These are phyloP conservation scores for Hibiscus syriacus DNA, from an alignment of 345 rosid species.

Conservation along the genomic window DNA sequence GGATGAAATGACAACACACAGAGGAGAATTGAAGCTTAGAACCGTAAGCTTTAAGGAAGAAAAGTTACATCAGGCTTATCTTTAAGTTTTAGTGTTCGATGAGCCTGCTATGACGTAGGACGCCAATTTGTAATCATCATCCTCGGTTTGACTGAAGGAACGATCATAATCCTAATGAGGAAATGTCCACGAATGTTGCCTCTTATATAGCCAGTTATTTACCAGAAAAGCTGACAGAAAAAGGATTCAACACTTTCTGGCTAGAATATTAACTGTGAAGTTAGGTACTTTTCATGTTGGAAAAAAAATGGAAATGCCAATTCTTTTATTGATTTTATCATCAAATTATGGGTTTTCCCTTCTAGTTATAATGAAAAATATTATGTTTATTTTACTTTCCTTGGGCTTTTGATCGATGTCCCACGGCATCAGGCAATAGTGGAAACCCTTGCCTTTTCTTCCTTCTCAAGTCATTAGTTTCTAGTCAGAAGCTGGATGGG, in stretches of 20 bases:
- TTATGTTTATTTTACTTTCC: too few species aligned
- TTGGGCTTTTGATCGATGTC: neutral
- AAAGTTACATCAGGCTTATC: conserved; percentile 24
- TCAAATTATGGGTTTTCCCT: neutral
- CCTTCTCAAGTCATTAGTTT: neutral
- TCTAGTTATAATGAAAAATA: neutral
- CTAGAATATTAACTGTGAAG: neutral
- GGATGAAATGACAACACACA: conserved; percentile 70
- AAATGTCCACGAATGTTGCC: neutral
- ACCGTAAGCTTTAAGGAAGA: conserved; percentile 55
- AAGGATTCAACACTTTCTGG: neutral
- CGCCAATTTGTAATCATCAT: too few species aligned
- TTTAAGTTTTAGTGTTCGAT: neutral
- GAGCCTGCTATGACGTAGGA: neutral
- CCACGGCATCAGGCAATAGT: neutral
- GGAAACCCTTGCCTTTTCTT: neutral
- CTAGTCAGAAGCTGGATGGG: neutral
- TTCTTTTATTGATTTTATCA: neutral
- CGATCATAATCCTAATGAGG: neutral
- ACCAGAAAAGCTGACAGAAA: neutral
- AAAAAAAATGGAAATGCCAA: neutral
- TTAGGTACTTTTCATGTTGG: too few species aligned
- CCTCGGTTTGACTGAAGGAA: neutral
- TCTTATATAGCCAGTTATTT: neutral
- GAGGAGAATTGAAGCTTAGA: conserved; percentile 76